phyloP scores from a whole-genome alignment of 202 grass and related monocot species.

The Musa balbisiana region DNA sequence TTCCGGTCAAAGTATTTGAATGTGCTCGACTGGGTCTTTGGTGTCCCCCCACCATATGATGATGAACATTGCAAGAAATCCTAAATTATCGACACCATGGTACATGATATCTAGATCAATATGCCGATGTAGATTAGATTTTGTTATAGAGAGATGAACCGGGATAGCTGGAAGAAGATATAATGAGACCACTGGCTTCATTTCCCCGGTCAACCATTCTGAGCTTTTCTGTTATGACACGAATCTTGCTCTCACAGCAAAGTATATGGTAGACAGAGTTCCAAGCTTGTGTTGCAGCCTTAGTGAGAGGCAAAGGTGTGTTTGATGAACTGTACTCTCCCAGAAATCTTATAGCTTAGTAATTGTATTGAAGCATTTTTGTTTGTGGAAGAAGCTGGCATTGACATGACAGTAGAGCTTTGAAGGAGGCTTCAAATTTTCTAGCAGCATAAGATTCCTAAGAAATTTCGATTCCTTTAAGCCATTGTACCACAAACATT shows the following conservation, averaged over 20 bases:
- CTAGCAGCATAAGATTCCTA: not conserved
- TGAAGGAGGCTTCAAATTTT: not conserved
- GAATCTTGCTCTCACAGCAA: not conserved
- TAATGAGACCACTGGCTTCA: not conserved
- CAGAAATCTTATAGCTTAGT: not conserved
- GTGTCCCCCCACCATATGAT: constrained; percentile 42
- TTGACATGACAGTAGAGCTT: not conserved
- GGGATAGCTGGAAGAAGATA: not conserved
- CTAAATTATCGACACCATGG: not conserved
- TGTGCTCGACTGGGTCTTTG: constrained; percentile 97
- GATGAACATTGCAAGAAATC: constrained; percentile 33
- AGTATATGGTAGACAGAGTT: not conserved
- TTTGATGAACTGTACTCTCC: not conserved
- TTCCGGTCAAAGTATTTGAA: constrained; percentile 93
- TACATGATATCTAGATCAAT: not conserved
- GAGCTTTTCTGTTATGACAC: not conserved
- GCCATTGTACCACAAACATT: too few relatives aligned
- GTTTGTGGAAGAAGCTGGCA: not conserved
- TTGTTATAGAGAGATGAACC: not conserved
- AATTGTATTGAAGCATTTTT: not conserved
- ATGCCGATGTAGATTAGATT: not conserved
- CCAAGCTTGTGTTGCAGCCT: not conserved
- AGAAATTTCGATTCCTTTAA: too few relatives aligned
- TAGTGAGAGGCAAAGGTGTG: too few relatives aligned
- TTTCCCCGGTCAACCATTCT: not conserved